Conservation (phyloP, 768 basidiomycete genomes). For the Dioszegia crocea region DNA sequence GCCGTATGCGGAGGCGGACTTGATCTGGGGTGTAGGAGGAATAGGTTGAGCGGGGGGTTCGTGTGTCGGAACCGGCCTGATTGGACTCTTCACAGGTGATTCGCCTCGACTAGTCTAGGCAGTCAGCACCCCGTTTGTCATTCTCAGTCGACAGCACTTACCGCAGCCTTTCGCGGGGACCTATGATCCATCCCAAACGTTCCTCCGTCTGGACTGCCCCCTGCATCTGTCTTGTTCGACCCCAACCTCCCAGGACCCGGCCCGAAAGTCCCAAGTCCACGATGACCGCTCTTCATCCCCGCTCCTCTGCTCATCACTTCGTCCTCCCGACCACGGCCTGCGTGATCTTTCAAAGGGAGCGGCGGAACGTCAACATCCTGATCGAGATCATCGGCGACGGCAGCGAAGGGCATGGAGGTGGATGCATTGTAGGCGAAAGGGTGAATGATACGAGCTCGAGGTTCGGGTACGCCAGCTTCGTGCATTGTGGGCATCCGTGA, state of each 20-base stretch:
- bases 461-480: conserved; percentile 11
- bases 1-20: background rate
- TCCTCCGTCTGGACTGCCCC: conserved; percentile 9
- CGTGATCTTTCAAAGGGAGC: background rate
- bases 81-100: conserved; percentile 13
- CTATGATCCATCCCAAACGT: conserved; percentile 34
- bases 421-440: conserved; percentile 34
- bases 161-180: conserved; percentile 17
- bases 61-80: conserved; percentile 3
- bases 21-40: conserved; percentile 6
- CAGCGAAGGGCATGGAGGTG: conserved; percentile 33
- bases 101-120: conserved; percentile 4
- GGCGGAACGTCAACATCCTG: background rate
- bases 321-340: conserved; percentile 17
- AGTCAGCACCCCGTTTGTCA: background rate
- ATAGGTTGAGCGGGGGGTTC: conserved; percentile 9
- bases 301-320: conserved; percentile 34
- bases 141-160: background rate
- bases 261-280: background rate
- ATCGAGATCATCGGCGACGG: conserved; percentile 12
- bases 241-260: background rate
- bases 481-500: conserved; percentile 21
- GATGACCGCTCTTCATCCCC: conserved; percentile 14
- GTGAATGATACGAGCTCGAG: conserved; percentile 18
- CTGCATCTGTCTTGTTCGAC: background rate